phyloP scores from a whole-genome alignment of 1,284 basidiomycete genomes.

The Rhodotorula sp. region DNA sequence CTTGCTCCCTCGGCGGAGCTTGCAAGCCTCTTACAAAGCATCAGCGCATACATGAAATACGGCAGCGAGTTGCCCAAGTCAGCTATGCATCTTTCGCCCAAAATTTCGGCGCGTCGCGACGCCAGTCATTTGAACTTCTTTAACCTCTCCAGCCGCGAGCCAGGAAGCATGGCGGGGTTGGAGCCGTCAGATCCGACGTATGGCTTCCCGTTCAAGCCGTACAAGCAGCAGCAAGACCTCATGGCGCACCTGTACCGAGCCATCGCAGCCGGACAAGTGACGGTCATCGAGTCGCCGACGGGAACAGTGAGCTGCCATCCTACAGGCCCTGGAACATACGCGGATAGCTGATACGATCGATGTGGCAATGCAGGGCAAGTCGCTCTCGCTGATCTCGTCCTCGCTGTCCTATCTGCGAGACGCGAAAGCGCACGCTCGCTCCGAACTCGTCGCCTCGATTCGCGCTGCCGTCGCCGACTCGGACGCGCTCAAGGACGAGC shows the following conservation, averaged over 20 bases:
- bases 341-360: not conserved
- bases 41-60: not conserved
- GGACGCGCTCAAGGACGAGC: conserved; percentile 43
- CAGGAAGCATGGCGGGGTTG: not conserved
- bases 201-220: conserved; percentile 77
- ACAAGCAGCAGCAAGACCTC: conserved; percentile 80
- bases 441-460: conserved; percentile 27
- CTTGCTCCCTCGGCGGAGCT: too few species aligned
- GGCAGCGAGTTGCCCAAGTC: not conserved
- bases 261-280: conserved; percentile 69
- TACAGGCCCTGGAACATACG: too few species aligned
- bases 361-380: conserved; percentile 47
- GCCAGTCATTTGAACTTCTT: not conserved
- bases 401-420: conserved; percentile 49
- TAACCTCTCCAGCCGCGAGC: not conserved
- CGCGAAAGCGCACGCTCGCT: conserved; percentile 41
- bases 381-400: conserved; percentile 51
- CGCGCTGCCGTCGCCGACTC: conserved; percentile 26
- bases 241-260: conserved; percentile 83
- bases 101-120: not conserved
- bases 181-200: conserved; percentile 28
- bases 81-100: too few species aligned
- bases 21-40: not conserved
- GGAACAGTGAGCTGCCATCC: conserved; percentile 48
- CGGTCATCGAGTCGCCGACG: conserved; percentile 60